phyloP scores from a whole-genome alignment of 1,139 yeast genomes.

The Casaregolazyma suthepensis region DNA sequence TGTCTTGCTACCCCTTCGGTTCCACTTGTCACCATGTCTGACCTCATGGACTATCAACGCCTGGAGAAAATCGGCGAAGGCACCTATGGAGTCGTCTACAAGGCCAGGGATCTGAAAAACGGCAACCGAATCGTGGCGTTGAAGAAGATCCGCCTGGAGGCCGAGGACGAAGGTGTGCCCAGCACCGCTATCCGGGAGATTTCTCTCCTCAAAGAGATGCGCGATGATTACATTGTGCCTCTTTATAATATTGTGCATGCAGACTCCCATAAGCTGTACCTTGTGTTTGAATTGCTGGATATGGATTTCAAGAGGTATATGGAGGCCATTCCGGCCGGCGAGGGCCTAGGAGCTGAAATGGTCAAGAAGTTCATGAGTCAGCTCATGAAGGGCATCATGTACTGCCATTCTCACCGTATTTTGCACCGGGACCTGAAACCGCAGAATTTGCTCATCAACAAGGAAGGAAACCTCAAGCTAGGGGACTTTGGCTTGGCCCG shows the following conservation, averaged over 20 bases:
- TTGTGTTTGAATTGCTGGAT: constrained; percentile 91
- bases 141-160: constrained; percentile 89
- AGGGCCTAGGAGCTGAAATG: constrained; percentile 83
- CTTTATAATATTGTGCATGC: constrained; percentile 93
- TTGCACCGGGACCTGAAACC: constrained; percentile 96
- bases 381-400: constrained; percentile 83
- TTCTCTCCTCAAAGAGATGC: constrained; percentile 84
- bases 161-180: constrained; percentile 98
- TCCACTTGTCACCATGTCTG: constrained; percentile 51
- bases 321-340: constrained; percentile 92
- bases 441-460: constrained; percentile 86
- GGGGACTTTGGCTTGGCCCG: constrained; percentile 98
- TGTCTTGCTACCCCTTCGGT: neutral
- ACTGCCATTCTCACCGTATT: constrained; percentile 93
- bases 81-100: constrained; percentile 96
- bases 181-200: constrained; percentile 97
- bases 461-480: constrained; percentile 89
- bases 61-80: constrained; percentile 96
- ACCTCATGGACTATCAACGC: constrained; percentile 83
- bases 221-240: constrained; percentile 87
- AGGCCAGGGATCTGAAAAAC: constrained; percentile 84
- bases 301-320: constrained; percentile 92
- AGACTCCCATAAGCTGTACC: constrained; percentile 88
- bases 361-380: constrained; percentile 92
- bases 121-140: constrained; percentile 90